These are phyloP conservation scores for Pythium folliculosum DNA, from an alignment of 352 stramenopile species.

Conservation along the genomic window DNA sequence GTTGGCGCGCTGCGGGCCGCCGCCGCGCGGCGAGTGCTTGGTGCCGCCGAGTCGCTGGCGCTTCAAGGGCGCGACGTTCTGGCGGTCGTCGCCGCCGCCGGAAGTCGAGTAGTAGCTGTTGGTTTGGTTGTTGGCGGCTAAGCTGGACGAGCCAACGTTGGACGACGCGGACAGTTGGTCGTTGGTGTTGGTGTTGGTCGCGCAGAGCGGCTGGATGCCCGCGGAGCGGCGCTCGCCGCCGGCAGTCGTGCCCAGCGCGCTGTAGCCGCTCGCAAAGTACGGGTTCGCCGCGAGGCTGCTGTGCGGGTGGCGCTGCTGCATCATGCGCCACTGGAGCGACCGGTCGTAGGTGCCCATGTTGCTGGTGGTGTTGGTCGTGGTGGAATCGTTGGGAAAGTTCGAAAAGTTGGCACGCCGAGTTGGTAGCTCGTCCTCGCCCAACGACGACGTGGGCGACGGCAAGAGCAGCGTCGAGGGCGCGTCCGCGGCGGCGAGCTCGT, in stretches of 20 bases:
- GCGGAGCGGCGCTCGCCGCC: conserved; percentile 4
- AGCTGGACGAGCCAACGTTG: not conserved
- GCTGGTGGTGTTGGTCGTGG: not conserved
- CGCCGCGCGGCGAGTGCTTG: conserved; percentile 7
- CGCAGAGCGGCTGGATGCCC: conserved; percentile 8
- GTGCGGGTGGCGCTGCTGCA: conserved; percentile 38
- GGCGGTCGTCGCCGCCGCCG: conserved; percentile 6
- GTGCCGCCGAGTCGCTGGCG: conserved; percentile 15
- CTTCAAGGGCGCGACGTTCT: conserved; percentile 6
- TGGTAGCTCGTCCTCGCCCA: not conserved
- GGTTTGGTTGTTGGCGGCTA: not conserved
- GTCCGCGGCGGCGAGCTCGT: conserved; percentile 18
- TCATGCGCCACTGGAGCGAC: conserved; percentile 44
- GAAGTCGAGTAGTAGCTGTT: not conserved
- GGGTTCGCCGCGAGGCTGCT: conserved; percentile 27
- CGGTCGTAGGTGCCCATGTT: conserved; percentile 67
- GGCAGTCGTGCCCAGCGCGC: conserved; percentile 6
- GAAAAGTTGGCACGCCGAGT: not conserved
- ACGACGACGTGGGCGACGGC: conserved; percentile 14
- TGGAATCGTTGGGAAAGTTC: not conserved
- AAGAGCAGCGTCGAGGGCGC: conserved; percentile 7
- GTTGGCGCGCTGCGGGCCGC: conserved; percentile 10
- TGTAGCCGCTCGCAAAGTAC: conserved; percentile 22
- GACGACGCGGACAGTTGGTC: not conserved
- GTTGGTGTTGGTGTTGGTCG: conserved; percentile 5